Base-by-base conservation (phyloP, 306 rosid species). In the Prunus davidiana region DNA sequence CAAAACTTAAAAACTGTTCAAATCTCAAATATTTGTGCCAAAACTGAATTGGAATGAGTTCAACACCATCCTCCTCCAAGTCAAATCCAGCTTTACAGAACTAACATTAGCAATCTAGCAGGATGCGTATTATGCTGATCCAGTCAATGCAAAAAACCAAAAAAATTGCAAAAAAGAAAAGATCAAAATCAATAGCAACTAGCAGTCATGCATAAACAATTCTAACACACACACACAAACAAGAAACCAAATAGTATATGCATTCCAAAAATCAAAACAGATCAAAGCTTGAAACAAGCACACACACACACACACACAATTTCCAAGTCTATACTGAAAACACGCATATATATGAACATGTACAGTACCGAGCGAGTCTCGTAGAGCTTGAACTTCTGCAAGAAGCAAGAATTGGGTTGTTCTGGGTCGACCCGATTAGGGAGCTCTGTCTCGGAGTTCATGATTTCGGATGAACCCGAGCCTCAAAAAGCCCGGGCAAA, bases 381-480 rank as follows among this genome's bases (percentile, higher is more conserved):
- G 32, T 95, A 92, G 64, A 95, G 99, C 81, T 89, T 93, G 90
- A 95, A 95, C 85, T 92, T 95, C 84, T 95, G 95, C 96, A 95
- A 83, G 75, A 78, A 86, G 77, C 75, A 76, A 64, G 86, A 74
- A 69, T 79, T 83, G 9, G 76, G 32, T 86, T 74, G 82, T 82
- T 78, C 91, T 63, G 83, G 86, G 32, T 62, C 81, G 72, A 73
- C 60, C 76, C 73, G 32, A 22, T 16, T 81, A 54, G 16, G 71
- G 50, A 56, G 87, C 66, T 79, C 80, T 61, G 79, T 86, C 73
- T 88, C 87, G 11, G 71, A 58, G 79, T 80, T 94, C 99, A 87
- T 90, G 81, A 71, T 81, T 84, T 80, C 79, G 81, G 62, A 76
- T 64, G 78, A 90, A 91, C 81, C 91, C 92, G 80, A 85, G 88